Base-by-base conservation (phyloP, 148 eudicot species). In the Salicornia ramosissima region DNA sequence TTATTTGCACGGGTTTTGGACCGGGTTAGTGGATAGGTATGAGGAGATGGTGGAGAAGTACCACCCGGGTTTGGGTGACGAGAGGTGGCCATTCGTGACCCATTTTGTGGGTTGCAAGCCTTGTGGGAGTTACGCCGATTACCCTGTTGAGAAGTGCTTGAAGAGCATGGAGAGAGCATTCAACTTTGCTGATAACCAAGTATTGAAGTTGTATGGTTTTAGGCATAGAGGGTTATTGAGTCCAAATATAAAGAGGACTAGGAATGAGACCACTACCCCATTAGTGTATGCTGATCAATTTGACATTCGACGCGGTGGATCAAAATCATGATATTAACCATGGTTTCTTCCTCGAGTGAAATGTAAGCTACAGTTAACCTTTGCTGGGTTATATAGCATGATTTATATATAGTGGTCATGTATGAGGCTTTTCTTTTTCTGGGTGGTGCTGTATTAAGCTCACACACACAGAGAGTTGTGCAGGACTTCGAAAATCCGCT, bases 91-190 rank as follows among this genome's bases (percentile, higher is more conserved):
- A 5, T 88, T 91, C 51, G 89, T 85, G 68, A 91, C 97, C 0
- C 95, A 91, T 84, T 88, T 91, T 52, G 96, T 88, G 64, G 97
- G 97, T n/a, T 91, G 97, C 69, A 91, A 91, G 81, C 97, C 97
- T 34, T 91, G 96, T 77, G 93, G 88, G 59, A 87, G 96, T 71
- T 92, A 86, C 65, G 91, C 91, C 43, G 97, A 92, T 82, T 87
- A 89, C 72, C 83, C 91, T 1, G 90, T 83, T 2, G 89, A 89
- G 83, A 86, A 81, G 86, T 92, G 97, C 72, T 81, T 92, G 88
- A 89, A 76, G 79, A 85, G 89, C 69, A 92, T 92, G 97, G 97
- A 92, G 78, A 87, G 93, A 62, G 97, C 97, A 11, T 92, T 84
- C 75, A 89, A 92, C 82, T 92, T 89, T 69, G 97, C 96, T 0